phyloP scores from a whole-genome alignment of 306 rosid species.

The Herpetospermum pedunculosum region DNA sequence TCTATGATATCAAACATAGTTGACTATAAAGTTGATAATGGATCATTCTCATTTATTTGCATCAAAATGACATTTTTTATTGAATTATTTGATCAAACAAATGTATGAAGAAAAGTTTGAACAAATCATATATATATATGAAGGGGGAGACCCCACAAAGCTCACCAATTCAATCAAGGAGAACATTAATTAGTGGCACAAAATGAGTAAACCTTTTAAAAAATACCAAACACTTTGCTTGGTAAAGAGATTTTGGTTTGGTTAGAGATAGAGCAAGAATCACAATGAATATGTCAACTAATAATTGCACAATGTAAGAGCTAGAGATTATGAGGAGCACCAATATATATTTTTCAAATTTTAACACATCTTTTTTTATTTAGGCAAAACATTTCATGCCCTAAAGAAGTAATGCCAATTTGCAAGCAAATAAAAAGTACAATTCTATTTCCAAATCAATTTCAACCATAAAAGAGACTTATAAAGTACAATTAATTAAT shows the following conservation, averaged over 20 bases:
- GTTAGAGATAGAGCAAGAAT: neutral
- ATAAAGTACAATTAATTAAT: constrained; percentile 2
- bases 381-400: neutral
- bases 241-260: neutral
- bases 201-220: neutral
- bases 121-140: neutral
- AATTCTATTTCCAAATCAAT: neutral
- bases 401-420: neutral
- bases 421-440: neutral
- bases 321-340: neutral
- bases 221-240: neutral
- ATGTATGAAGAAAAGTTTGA: neutral
- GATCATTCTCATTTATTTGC: neutral
- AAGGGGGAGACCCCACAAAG: neutral
- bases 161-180: neutral
- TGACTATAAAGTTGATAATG: neutral
- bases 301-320: neutral
- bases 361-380: neutral
- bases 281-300: neutral
- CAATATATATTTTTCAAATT: neutral
- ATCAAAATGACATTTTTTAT: neutral
- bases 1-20: too few species aligned
- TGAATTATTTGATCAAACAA: neutral
- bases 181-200: neutral
- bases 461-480: neutral